Conservation (phyloP, 805 yeast genomes). For the Ogataea naganishii region DNA sequence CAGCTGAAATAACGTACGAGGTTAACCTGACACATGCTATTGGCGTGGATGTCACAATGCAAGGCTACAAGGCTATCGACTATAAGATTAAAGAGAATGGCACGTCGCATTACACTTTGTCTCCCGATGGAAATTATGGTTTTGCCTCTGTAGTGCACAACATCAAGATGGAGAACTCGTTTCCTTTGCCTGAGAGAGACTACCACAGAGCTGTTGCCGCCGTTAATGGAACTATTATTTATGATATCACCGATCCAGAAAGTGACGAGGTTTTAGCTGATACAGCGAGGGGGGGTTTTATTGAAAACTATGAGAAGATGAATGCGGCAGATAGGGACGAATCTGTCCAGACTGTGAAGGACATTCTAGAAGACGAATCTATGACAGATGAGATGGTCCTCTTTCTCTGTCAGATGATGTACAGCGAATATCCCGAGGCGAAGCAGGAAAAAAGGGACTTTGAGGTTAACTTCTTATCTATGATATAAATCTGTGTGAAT, state of each 20-base stretch:
- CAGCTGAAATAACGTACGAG: constrained; percentile 18
- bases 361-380: no score
- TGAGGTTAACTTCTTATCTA: no score
- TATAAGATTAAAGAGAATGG: constrained; percentile 32
- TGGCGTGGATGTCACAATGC: constrained; percentile 8
- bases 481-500: no score
- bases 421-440: no score
- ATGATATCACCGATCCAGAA: constrained; percentile 12
- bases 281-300: no score
- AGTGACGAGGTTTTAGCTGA: no score
- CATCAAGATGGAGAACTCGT: constrained; percentile 16
- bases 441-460: no score
- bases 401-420: no score
- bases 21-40: constrained; percentile 20
- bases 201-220: constrained; percentile 25
- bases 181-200: constrained; percentile 12
- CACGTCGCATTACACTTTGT: constrained; percentile 31
- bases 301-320: no score
- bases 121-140: constrained; percentile 40
- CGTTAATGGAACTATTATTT: constrained; percentile 20
- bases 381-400: no score
- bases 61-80: constrained; percentile 17
- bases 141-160: constrained; percentile 28
- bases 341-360: no score
- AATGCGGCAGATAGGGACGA: no score